These are phyloP conservation scores for Orychophragmus violaceus DNA, from an alignment of 345 rosid species.

Conservation along the genomic window DNA sequence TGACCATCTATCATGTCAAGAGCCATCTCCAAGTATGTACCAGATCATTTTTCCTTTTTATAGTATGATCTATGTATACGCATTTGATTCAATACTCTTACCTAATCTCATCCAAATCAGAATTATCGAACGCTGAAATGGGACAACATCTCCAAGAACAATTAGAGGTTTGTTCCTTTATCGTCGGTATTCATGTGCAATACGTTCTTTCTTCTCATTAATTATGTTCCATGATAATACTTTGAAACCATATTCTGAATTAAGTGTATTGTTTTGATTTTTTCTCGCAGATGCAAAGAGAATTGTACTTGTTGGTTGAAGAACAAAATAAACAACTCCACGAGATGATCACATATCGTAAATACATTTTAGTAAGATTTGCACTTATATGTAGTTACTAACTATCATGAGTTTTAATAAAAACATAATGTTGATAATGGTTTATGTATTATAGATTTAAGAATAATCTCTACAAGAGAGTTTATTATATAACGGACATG, in stretches of 20 bases:
- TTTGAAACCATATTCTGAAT: too few species aligned
- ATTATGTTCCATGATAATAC: too few species aligned
- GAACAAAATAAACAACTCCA: constrained; percentile 13
- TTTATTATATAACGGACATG: background rate
- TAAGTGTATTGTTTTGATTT: background rate
- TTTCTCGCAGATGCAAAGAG: background rate
- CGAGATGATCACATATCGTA: constrained; percentile 3
- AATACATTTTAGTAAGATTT: background rate
- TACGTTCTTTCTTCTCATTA: background rate
- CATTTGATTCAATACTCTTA: background rate
- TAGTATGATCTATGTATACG: background rate
- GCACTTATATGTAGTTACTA: background rate
- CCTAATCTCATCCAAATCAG: background rate
- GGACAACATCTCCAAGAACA: background rate
- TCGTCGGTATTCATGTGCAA: background rate
- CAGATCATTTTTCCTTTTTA: background rate
- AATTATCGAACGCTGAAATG: background rate
- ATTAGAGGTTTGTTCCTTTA: background rate
- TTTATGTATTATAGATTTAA: background rate
- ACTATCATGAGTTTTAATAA: background rate
- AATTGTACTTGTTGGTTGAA: background rate
- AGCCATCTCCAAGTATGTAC: constrained; percentile 74
- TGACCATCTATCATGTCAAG: constrained; percentile 87
- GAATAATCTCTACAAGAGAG: background rate
- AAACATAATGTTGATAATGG: background rate